Evolutionary conservation across 2,329 filamentous ascomycete species (phyloP), one percentile per base, ranked within the genome.

Genomic region (Ophiocordyceps robertsii): DNA sequence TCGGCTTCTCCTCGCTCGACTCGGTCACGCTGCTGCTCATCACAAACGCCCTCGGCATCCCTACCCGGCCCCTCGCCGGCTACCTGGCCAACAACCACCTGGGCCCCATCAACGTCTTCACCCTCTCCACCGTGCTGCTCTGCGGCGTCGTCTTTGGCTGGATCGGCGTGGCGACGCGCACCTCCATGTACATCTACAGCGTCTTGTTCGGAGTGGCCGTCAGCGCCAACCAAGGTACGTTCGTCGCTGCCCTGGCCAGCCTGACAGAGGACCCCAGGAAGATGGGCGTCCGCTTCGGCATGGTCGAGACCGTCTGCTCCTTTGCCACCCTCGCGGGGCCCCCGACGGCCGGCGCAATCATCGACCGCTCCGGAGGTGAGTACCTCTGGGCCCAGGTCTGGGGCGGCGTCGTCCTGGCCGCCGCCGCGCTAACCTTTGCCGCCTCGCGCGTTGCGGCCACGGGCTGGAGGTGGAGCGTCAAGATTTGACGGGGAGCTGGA

Each of bases 21-120:
- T 70, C 71, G 3, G 67, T 77, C 45, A 67, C 67, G 24, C 59
- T 80, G 2, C 63, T 81, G 1, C 61, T 82, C 38, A 66, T 78
- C 16, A 65, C 70, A 13, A 78, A 80, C 47, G 73, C 66, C 9
- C 59, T 76, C 14, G 75, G 75, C 1, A 64, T 80, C 4, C 53
- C 72, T 1, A 65, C 68, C n/a, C 73, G 77, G 1, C 56, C 75
- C 1, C 48, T 77, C 1, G 67, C 70, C 0, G 70, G 69, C 12
- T 67, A 66, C 46, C 50, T 80, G 6, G 74, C 74, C 0, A 74
- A 80, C 53, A 60, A 48, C 45, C 50, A 58, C 41, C 57, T 72
- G 3, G 77, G 77, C 1, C 66, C 72, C 0, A 60, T 78, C 39
- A 80, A 80, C 49, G 65, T 68, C 1, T 64, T 76, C 24, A 65